Evolutionary conservation across 1,284 basidiomycete genomes (phyloP).

Genomic region (Trametes polyzona): DNA sequence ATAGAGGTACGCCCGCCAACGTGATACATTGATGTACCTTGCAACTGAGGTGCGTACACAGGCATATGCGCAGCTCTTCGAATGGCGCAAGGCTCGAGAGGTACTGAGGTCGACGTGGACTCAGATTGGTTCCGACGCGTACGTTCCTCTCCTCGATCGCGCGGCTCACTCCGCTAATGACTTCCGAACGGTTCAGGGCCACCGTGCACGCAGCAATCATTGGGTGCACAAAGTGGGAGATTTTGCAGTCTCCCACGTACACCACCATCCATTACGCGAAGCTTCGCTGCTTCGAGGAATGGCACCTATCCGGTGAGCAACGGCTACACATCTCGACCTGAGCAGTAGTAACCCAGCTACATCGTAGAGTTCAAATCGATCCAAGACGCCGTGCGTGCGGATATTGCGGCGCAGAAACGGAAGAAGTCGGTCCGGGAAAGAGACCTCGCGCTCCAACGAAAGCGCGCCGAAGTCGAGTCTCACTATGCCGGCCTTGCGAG

Average conservation of each 20-base stretch:
- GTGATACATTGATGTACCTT: no score
- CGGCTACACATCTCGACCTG: background rate
- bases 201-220: constrained; percentile 1
- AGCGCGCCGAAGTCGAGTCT: constrained; percentile 24
- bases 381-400: constrained; percentile 11
- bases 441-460: constrained; percentile 17
- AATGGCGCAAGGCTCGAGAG: constrained; percentile 13
- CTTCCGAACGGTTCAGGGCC: constrained; percentile 16
- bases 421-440: constrained; percentile 11
- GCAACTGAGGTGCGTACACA: no score
- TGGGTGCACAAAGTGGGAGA: constrained; percentile 24
- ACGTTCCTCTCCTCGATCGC: background rate
- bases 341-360: background rate
- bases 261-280: constrained; percentile 22
- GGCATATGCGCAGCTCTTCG: constrained; percentile 11
- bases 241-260: constrained; percentile 26
- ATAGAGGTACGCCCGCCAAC: constrained; percentile 17
- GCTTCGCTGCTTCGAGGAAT: constrained; percentile 18
- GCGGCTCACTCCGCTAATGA: background rate
- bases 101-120: background rate
- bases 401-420: constrained; percentile 20
- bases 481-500: constrained; percentile 21
- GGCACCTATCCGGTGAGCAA: constrained; percentile 19
- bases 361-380: constrained; percentile 25
- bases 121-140: constrained; percentile 14